Evolutionary conservation across 352 stramenopile genomes (phyloP).

Genomic region (Globisporangium radiosum): DNA sequence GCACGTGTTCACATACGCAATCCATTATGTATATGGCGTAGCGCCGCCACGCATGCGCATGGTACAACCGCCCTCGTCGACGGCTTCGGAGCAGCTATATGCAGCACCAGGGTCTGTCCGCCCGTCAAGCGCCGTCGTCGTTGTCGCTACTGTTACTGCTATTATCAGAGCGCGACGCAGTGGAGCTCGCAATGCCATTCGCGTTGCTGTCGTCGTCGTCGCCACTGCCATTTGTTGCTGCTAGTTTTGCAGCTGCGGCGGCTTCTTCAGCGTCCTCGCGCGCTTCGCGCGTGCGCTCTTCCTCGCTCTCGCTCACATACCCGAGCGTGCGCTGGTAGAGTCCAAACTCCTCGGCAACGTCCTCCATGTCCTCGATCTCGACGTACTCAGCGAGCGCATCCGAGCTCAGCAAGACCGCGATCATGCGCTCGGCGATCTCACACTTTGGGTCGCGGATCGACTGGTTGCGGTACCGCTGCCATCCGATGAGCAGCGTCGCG

Average conservation of each 20-base stretch:
- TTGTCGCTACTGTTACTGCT: neutral
- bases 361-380: constrained; percentile 9
- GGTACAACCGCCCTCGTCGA: too few relatives aligned
- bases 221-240: neutral
- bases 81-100: too few relatives aligned
- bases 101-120: too few relatives aligned
- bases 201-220: neutral
- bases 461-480: constrained; percentile 8
- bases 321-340: constrained; percentile 8
- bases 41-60: too few relatives aligned
- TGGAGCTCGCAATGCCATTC: neutral
- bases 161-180: neutral
- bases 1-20: too few relatives aligned
- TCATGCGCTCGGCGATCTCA: constrained; percentile 9
- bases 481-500: constrained; percentile 9
- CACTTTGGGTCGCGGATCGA: constrained; percentile 7
- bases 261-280: neutral
- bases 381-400: neutral
- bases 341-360: constrained; percentile 7
- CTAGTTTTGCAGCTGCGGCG: neutral
- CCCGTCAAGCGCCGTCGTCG: too few relatives aligned
- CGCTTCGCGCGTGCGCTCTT: neutral
- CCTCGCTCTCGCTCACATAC: constrained; percentile 3
- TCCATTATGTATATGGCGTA: too few relatives aligned
- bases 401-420: neutral